Evolutionary conservation across 78 protist genomes (phyloP), one percentile per base, ranked within the genome.

Genomic region (Dictyostelium purpureum): DNA sequence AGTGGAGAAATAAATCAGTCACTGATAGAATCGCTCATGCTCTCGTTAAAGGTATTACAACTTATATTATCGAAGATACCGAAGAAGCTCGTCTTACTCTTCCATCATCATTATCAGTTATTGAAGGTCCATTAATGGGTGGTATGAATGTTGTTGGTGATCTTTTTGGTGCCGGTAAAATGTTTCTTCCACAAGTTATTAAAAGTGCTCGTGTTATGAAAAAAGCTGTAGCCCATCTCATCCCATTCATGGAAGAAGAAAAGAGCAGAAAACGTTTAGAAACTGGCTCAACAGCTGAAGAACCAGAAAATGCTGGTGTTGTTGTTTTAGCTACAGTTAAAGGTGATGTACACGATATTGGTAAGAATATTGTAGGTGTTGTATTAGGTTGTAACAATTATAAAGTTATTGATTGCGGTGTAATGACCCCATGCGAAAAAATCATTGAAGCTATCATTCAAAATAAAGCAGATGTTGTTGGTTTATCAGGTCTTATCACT

Each of bases 311-410:
- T 71, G 82, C 80, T 0, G 96, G 97, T 47, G 91, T 74, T 2
- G 73, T 98, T n/a, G 78, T 99, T 7, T 21, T 99, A 45, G 99
- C 99, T 7, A 99, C 99, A 26, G 99, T 98, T 65, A 98, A 98
- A 96, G 99, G 99, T 33, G 99, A 99, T 83, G 99, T 99, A 19
- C 99, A 99, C 94, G 99, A 99, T 87, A 99, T 99, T 52, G 99
- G 99, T 77, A 99, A 99, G 98, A 98, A 98, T 82, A 99, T 99
- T 38, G 99, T 98, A 16, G 99, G 97, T 59, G 99, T 98, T 26
- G 99, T 98, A 65, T 95, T 99, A 33, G 98, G 98, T 63, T 99
- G 99, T 95, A 99, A 98, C 95, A 97, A 98, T 96, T 98, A 95
- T 91, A 57, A 93, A 38, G 97, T 97, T 14, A 66, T 96, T 37